These are phyloP conservation scores for Patellifolia procumbens DNA, from an alignment of 179 eudicot genomes.

Conservation along the genomic window DNA sequence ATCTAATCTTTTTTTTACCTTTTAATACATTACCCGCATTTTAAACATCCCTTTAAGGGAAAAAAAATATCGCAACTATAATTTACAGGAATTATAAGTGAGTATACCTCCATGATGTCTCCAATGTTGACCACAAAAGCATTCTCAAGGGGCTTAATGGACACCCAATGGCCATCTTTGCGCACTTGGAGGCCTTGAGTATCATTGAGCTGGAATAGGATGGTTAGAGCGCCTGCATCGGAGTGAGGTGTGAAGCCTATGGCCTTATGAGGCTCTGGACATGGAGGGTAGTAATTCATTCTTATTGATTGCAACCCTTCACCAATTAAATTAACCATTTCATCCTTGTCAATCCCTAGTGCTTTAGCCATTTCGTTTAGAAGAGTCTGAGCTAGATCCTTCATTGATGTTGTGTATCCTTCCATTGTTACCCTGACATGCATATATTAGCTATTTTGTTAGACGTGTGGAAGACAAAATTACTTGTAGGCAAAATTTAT, in stretches of 20 bases:
- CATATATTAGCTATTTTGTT: background rate
- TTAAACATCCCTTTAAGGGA: too few species aligned
- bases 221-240: constrained; percentile 59
- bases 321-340: constrained; percentile 43
- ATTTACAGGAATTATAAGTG: background rate
- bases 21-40: too few species aligned
- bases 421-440: constrained; percentile 38
- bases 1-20: too few species aligned
- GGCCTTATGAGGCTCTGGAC: constrained; percentile 55
- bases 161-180: constrained; percentile 55
- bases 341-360: constrained; percentile 39
- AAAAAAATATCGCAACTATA: background rate
- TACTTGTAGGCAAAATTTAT: background rate
- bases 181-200: constrained; percentile 47
- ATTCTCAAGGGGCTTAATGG: constrained; percentile 41
- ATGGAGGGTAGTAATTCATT: constrained; percentile 70
- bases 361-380: constrained; percentile 44
- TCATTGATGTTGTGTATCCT: constrained; percentile 37
- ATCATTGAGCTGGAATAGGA: constrained; percentile 58
- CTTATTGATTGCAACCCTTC: constrained; percentile 61
- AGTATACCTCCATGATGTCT: constrained; percentile 53
- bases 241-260: constrained; percentile 67
- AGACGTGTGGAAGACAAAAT: background rate
- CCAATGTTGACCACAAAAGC: constrained; percentile 61
- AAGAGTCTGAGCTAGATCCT: constrained; percentile 41